Percentiles rank a stretch among this genome's conserved stretches.
phyloP scores from a whole-genome alignment of 164 flowering plant genomes.

The Malania oleifera region DNA sequence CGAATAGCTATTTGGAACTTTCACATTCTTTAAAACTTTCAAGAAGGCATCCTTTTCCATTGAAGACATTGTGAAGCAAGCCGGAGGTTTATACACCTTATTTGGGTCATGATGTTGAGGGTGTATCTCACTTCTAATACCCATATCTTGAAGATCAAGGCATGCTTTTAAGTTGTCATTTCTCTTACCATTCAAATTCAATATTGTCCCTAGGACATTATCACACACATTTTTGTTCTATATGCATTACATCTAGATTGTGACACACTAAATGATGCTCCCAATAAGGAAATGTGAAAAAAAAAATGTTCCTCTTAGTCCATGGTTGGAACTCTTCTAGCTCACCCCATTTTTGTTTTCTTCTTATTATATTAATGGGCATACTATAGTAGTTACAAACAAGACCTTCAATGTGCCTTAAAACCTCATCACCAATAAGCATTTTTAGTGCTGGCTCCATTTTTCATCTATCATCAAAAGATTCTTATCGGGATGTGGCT shows the following conservation, averaged over 20 bases:
- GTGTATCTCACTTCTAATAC: slow-evolving; percentile 7
- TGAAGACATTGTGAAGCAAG: slow-evolving; percentile 10
- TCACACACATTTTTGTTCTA: slow-evolving; percentile 20
- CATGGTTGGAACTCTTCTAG: background rate
- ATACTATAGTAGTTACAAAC: background rate
- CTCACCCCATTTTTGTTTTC: background rate
- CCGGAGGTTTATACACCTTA: slow-evolving; percentile 7
- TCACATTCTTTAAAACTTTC: background rate
- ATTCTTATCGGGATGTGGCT: background rate
- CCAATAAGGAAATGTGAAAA: slow-evolving; percentile 19
- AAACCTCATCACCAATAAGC: background rate
- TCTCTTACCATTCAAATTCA: slow-evolving; percentile 14
- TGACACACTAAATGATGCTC: slow-evolving; percentile 4
- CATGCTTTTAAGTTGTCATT: slow-evolving; percentile 11
- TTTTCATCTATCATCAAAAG: slow-evolving; percentile 1
- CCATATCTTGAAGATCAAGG: slow-evolving; percentile 10
- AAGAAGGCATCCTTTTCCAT: slow-evolving; percentile 8
- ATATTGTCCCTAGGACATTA: slow-evolving; percentile 6
- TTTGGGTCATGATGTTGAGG: background rate
- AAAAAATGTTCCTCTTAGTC: slow-evolving; percentile 13
- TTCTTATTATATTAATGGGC: background rate
- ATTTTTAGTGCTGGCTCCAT: background rate
- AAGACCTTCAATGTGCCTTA: background rate
- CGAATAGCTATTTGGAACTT: slow-evolving; percentile 21
- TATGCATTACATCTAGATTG: slow-evolving; percentile 24